These are phyloP conservation scores for Paraconiothyrium sp. DNA, from an alignment of 2,329 filamentous ascomycete genomes.

Conservation along the genomic window DNA sequence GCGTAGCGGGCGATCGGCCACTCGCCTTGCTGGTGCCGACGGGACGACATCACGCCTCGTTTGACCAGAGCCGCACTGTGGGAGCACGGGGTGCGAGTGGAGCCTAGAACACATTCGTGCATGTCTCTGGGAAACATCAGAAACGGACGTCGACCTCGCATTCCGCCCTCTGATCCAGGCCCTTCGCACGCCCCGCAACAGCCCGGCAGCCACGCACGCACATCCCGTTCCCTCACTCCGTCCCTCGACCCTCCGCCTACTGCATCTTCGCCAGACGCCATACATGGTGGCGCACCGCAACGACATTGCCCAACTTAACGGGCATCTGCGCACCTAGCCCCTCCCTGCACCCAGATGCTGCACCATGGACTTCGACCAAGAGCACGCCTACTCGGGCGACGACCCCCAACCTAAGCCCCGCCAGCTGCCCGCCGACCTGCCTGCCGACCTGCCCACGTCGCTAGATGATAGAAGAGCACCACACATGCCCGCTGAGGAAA, in stretches of 20 bases:
- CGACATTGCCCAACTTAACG: neutral
- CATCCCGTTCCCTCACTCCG: neutral
- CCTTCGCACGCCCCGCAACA: neutral
- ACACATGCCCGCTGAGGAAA: slow-evolving; percentile 76
- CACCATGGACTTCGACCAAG: slow-evolving; percentile 48
- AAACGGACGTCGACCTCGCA: neutral
- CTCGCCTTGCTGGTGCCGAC: neutral
- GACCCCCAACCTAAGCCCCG: slow-evolving; percentile 33
- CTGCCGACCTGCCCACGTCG: slow-evolving; percentile 87
- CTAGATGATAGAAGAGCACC: slow-evolving; percentile 85
- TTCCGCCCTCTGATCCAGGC: neutral
- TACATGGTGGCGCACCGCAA: neutral
- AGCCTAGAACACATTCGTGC: slow-evolving; percentile 2
- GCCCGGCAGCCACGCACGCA: neutral
- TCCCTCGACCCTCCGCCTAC: neutral
- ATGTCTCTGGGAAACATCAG: neutral
- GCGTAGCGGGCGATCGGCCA: slow-evolving; percentile 17
- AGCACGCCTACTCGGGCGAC: slow-evolving; percentile 48
- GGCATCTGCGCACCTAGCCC: neutral
- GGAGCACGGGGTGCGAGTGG: neutral
- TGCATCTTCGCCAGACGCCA: neutral
- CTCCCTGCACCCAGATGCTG: slow-evolving; percentile 33
- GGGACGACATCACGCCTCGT: slow-evolving; percentile 19
- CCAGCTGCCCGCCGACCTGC: slow-evolving; percentile 64
- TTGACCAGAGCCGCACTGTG: slow-evolving; percentile 2